Conservation (phyloP, 2,329 filamentous ascomycete species). For the Scorias spongiosa region DNA sequence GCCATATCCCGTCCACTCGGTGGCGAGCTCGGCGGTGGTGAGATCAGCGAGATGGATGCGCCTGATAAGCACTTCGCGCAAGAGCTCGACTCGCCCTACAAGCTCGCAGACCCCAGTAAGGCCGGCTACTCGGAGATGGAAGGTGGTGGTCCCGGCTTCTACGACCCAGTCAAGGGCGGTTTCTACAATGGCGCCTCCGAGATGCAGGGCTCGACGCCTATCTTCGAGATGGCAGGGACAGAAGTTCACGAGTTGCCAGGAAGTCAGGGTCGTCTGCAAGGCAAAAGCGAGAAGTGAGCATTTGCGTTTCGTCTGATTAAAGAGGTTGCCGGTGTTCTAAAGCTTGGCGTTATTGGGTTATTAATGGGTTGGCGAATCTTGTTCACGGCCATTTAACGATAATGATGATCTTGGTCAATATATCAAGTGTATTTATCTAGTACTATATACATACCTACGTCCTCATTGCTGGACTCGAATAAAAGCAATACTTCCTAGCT, state of each 20-base stretch:
- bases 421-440: no score
- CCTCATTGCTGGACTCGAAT: no score
- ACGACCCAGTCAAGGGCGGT: constrained; percentile 4
- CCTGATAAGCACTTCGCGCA: constrained; percentile 12
- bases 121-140: constrained; percentile 20
- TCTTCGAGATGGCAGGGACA: constrained; percentile 17
- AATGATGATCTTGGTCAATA: no score
- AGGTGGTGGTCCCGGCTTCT: constrained; percentile 5
- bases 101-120: constrained; percentile 16
- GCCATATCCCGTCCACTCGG: constrained; percentile 12
- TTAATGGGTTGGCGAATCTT: no score
- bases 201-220: constrained; percentile 9
- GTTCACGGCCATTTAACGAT: no score
- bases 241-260: constrained; percentile 13
- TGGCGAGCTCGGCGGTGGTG: constrained; percentile 18
- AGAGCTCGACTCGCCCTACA: constrained; percentile 19
- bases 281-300: no score
- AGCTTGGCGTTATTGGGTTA: no score
- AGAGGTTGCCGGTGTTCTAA: no score
- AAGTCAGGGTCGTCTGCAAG: neutral
- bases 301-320: no score
- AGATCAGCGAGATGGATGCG: constrained; percentile 20
- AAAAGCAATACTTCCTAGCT: no score
- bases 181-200: constrained; percentile 5
- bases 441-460: no score